Percentiles rank a stretch among this genome's conserved stretches.
These are phyloP conservation scores for Rhodotorula sp. DNA, from an alignment of 1,284 basidiomycete species.

Conservation along the genomic window DNA sequence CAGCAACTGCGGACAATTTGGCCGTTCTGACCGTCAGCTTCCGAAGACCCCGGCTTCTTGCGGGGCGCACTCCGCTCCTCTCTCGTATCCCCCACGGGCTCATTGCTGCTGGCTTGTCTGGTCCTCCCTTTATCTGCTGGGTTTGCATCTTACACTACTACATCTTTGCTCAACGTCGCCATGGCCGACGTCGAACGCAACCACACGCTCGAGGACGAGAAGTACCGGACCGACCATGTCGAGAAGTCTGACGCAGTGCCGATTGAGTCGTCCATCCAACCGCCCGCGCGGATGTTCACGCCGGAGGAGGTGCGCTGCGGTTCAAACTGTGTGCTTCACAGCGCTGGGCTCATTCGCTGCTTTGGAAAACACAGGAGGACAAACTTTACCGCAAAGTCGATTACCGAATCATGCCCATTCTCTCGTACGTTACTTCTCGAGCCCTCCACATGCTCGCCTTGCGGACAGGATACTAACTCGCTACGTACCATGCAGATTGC, in stretches of 20 bases:
- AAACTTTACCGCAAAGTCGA: slow-evolving; percentile 60
- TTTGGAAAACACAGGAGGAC: slow-evolving; percentile 49
- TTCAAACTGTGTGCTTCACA: no score
- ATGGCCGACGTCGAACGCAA: slow-evolving; percentile 1
- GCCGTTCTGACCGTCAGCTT: no score
- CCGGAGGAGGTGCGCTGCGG: slow-evolving; percentile 50
- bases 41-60: no score
- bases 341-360: no score
- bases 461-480: no score
- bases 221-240: slow-evolving; percentile 3
- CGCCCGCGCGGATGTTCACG: slow-evolving; percentile 56
- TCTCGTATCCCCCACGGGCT: no score
- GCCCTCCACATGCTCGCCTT: slow-evolving; percentile 13
- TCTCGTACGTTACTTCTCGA: slow-evolving; percentile 20
- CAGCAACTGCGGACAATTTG: no score
- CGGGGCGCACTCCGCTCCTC: no score
- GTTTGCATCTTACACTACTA: background rate
- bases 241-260: background rate
- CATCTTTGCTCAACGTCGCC: background rate
- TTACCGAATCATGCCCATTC: slow-evolving; percentile 31
- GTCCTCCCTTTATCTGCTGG: background rate
- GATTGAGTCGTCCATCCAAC: slow-evolving; percentile 17
- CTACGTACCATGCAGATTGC: background rate
- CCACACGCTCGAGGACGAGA: slow-evolving; percentile 1
- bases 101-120: no score